phyloP scores from a whole-genome alignment of 371 early-diverging fungal species.

The Fennellomyces sp. region DNA sequence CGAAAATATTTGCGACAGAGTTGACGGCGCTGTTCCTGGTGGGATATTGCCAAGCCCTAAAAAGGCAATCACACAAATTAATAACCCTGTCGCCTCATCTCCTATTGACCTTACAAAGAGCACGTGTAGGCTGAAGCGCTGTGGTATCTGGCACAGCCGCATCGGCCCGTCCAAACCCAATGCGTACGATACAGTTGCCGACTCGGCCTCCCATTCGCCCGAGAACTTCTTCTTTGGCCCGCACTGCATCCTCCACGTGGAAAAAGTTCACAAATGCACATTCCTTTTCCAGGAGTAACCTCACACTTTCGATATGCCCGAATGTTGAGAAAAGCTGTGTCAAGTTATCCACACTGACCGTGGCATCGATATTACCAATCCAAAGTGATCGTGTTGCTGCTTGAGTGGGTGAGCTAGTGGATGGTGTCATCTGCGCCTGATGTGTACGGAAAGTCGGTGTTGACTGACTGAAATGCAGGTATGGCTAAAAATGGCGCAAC shows the following conservation, averaged over 20 bases:
- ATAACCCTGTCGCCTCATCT: neutral
- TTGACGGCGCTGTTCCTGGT: constrained; percentile 73
- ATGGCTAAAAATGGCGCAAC: constrained; percentile 18
- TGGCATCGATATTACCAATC: constrained; percentile 92
- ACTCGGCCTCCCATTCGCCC: constrained; percentile 74
- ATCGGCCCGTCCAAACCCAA: constrained; percentile 94
- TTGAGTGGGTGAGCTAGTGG: constrained; percentile 38
- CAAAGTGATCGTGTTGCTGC: constrained; percentile 87
- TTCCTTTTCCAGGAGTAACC: constrained; percentile 93
- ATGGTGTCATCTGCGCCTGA: constrained; percentile 16
- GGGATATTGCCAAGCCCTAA: constrained; percentile 95
- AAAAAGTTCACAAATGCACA: constrained; percentile 95
- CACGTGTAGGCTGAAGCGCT: constrained; percentile 48
- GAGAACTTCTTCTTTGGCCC: constrained; percentile 88
- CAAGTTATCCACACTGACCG: constrained; percentile 79
- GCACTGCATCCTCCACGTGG: constrained; percentile 84
- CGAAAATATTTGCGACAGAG: constrained; percentile 77
- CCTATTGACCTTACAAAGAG: constrained; percentile 40
- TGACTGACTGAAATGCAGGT: constrained; percentile 36
- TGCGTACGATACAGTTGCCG: constrained; percentile 77
- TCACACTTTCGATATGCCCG: constrained; percentile 92
- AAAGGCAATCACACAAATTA: constrained; percentile 2
- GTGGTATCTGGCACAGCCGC: constrained; percentile 45
- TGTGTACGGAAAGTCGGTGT: constrained; percentile 34
- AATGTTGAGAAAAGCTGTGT: constrained; percentile 85